Evolutionary conservation across 2,329 filamentous ascomycete genomes (phyloP), one percentile per base, ranked within the genome.

Genomic region (Macrophomina phaseolina): DNA sequence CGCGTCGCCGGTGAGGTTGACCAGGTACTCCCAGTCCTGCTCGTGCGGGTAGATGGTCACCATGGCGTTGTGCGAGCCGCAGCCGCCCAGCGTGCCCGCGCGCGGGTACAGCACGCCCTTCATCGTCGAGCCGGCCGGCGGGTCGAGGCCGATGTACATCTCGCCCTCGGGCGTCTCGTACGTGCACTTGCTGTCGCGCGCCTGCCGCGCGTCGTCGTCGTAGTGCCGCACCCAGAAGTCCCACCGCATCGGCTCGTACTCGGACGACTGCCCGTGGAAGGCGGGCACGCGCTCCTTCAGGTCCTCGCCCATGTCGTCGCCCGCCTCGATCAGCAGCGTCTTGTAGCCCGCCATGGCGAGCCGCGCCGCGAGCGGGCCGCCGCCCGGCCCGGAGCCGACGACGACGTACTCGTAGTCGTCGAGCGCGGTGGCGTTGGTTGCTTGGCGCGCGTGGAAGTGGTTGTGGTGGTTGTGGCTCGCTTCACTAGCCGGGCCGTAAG

Each of bases 171-270:
- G 79, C 0, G 84, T 85, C 9, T 81, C 72, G 72, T 87, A 90
- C 0, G 84, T 84, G 55, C 85, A 84, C 79, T 90, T 90, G 70
- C 78, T 84, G 73, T 90, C 86, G 61, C 80, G 79, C n/a, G 83
- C 80, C 69, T 87, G 85, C 42, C 83, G 80, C 16, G 76, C 74
- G 49, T 86, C 77, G 68, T 89, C 82, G 14, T 81, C 79, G 71
- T 89, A 89, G 74, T 90, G 87, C 51, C 82, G 82, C 16, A 89
- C 85, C 69, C 85, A 90, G 76, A 86, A 90, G 74, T 88, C 84
- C 88, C 88, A 90, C 51, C 81, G 77, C 70, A 88, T 81, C n/a
- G 81, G 80, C 18, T 80, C 79, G 68, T 89, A 84, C 71, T 89
- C 85, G 11, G 84, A 86, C 1, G 84, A 81, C 32, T 81, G 80